phyloP scores from a whole-genome alignment of 352 stramenopile genomes.

The Globisporangium spinosum region DNA sequence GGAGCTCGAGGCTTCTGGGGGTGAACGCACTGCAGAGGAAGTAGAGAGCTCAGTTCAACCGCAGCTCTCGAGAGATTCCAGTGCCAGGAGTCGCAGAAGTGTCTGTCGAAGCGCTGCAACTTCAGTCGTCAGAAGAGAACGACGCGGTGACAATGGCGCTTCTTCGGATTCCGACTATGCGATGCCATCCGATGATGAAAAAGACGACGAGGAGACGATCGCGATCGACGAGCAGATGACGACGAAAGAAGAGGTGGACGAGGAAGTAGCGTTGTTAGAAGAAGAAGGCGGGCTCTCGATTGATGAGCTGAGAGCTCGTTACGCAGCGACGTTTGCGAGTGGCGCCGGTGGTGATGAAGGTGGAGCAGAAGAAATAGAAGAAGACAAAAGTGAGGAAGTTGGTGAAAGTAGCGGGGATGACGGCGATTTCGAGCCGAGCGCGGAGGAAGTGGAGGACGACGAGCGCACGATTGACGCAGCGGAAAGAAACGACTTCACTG shows the following conservation, averaged over 20 bases:
- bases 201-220: conserved; percentile 91
- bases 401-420: conserved; percentile 17
- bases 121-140: background rate
- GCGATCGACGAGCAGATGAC: conserved; percentile 64
- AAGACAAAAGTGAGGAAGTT: conserved; percentile 9
- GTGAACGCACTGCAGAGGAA: background rate
- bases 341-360: conserved; percentile 16
- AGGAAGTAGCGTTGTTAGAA: conserved; percentile 87
- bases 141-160: conserved; percentile 26
- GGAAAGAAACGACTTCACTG: conserved; percentile 48
- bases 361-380: conserved; percentile 15
- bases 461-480: conserved; percentile 90
- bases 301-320: conserved; percentile 67
- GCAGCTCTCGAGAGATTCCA: background rate
- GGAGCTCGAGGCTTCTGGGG: background rate
- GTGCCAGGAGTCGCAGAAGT: conserved; percentile 2
- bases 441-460: conserved; percentile 66
- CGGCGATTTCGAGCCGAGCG: conserved; percentile 29
- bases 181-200: conserved; percentile 23
- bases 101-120: conserved; percentile 12
- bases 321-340: conserved; percentile 27
- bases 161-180: conserved; percentile 45
- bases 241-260: conserved; percentile 31
- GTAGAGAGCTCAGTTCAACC: background rate
- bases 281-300: conserved; percentile 91